These are phyloP conservation scores for Craspedostauros australis DNA, from an alignment of 108 stramenopile species.

Conservation along the genomic window DNA sequence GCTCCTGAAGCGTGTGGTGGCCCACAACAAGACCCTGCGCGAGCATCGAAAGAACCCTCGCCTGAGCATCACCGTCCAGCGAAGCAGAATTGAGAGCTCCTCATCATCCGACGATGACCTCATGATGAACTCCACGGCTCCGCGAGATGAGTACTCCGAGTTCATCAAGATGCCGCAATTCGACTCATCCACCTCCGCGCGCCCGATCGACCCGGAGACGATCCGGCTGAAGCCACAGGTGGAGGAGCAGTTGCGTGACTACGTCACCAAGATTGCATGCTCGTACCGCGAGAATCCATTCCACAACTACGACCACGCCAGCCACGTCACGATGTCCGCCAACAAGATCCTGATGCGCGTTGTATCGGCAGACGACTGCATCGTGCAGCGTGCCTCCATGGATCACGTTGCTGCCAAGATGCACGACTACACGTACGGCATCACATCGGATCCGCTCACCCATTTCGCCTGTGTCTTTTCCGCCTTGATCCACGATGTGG, in stretches of 20 bases:
- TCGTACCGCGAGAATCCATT: constrained; percentile 45
- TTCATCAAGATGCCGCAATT: constrained; percentile 16
- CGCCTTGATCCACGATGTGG: constrained; percentile 62
- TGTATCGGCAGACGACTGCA: no score
- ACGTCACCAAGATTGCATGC: constrained; percentile 18
- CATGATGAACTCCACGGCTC: no score
- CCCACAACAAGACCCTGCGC: no score
- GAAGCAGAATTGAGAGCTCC: no score
- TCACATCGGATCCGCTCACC: constrained; percentile 49
- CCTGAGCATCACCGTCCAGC: no score
- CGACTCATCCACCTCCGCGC: constrained; percentile 6
- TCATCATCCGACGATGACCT: no score
- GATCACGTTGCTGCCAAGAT: constrained; percentile 15
- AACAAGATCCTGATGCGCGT: constrained; percentile 28
- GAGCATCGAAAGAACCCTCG: no score
- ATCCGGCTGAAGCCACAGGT: constrained; percentile 12
- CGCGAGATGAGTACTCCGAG: constrained; percentile 8
- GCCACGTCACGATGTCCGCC: constrained; percentile 40
- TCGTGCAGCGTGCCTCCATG: not conserved
- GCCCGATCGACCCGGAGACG: constrained; percentile 1
- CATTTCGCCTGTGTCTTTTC: constrained; percentile 50
- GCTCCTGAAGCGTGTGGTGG: constrained; percentile 14
- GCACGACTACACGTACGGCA: constrained; percentile 48
- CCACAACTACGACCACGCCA: constrained; percentile 55
- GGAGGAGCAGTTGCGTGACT: constrained; percentile 19